Percentiles rank a stretch among this genome's conserved stretches.
These are phyloP conservation scores for Craterostigma plantagineum DNA, from an alignment of 257 asterid genomes.

Conservation along the genomic window DNA sequence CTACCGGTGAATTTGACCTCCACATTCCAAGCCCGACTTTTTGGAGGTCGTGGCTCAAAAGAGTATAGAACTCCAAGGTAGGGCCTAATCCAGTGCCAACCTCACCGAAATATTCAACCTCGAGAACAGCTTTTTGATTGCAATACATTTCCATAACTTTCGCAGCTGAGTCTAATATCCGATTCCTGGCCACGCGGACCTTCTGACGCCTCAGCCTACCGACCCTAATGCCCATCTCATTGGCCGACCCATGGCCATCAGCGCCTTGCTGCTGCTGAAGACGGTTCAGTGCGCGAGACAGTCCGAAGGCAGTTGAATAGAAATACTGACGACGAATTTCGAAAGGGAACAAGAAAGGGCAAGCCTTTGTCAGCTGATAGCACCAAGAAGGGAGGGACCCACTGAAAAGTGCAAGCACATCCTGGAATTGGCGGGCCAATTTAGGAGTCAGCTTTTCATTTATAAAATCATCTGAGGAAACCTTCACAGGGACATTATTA, in stretches of 20 bases:
- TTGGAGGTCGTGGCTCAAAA: constrained; percentile 88
- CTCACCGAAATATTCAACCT: constrained; percentile 98
- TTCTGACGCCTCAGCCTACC: constrained; percentile 92
- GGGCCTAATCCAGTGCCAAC: constrained; percentile 99
- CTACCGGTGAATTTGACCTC: constrained; percentile 37
- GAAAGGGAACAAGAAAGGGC: constrained; percentile 93
- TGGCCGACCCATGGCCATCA: no score
- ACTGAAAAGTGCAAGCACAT: constrained; percentile 91
- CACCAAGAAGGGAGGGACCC: constrained; percentile 99
- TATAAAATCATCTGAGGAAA: constrained; percentile 45
- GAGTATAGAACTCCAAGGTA: constrained; percentile 89
- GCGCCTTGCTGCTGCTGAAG: constrained; percentile 99
- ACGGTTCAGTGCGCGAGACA: constrained; percentile 84
- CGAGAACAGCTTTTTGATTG: constrained; percentile 95
- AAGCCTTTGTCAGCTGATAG: constrained; percentile 90
- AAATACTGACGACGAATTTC: constrained; percentile 97
- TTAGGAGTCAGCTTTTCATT: constrained; percentile 88
- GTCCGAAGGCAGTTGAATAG: constrained; percentile 93
- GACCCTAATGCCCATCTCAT: no score
- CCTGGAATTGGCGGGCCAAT: constrained; percentile 87
- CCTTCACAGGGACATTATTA: constrained; percentile 29
- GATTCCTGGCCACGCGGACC: constrained; percentile 89
- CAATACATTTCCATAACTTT: constrained; percentile 99
- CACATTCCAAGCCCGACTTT: constrained; percentile 77
- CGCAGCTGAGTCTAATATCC: constrained; percentile 88